Base-by-base conservation (phyloP, 1,139 yeast species). In the Petasospora fabianii region DNA sequence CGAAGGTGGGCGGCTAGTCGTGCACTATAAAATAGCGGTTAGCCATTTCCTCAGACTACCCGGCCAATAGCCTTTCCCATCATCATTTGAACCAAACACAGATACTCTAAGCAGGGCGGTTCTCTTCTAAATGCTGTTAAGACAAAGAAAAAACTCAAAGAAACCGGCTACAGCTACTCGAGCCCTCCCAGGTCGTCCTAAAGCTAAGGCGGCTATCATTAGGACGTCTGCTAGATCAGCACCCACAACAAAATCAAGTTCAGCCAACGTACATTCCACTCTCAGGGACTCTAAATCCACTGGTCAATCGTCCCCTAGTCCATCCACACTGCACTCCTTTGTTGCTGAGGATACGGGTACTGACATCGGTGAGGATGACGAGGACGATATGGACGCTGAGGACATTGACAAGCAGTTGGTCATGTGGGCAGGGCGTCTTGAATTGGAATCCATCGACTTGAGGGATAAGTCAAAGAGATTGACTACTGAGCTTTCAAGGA, bases 341-440 rank as follows among this genome's bases (percentile, higher is more conserved):
- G 17, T 31, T 13, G 17, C 18, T 17, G 16, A 13, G 9, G 35
- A 32, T n/a, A 8, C 13, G 17, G 22, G 13, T 10, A 19, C 39
- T 10, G 16, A 22, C 6, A 42, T 37, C 17, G 35, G 29, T 5
- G 36, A 36, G 17, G 31, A 27, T 3, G 46, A 36, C 11, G 15
- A 31, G 3, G 36, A 24, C 4, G 31, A 16, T 29, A 3, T 13
- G n/a, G 27, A 33, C 17, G 40, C 40, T 10, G 57, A 54, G n/a
- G 61, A 53, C 27, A 51, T 60, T n/a, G 62, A 61, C 32, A 57
- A 54, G 35, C 64, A 62, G 41, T 54, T 70, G 26, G 48, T 69
- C 4, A 51, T 61, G 43, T 71, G 75, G 75, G 75, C 75, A 0
- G 62, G 69, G 8, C 61, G 64, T 29, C 49, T 71, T 17, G 77